A percentile compares a stretch with the other conserved stretches of the same genome.
Conservation (phyloP, 208 protist genomes). For the Herpetomonas samuelpessoai region DNA sequence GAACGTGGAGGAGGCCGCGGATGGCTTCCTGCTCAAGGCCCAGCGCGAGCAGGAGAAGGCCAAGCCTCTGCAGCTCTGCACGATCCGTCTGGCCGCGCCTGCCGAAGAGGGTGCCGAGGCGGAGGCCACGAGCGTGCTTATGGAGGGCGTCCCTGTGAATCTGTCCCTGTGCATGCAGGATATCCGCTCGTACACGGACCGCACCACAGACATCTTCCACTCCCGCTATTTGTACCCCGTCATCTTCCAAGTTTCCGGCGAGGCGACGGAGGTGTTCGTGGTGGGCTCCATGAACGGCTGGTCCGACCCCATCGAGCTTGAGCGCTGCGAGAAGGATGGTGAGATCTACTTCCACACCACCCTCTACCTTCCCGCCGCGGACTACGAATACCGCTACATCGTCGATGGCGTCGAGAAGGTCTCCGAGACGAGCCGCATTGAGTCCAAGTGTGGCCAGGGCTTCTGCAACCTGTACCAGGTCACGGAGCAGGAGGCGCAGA, state of each 20-base stretch:
- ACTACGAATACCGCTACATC: constrained; percentile 94
- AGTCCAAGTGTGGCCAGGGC: constrained; percentile 85
- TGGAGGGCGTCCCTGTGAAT: constrained; percentile 76
- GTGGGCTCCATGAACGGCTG: constrained; percentile 93
- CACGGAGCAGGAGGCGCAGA: constrained; percentile 50
- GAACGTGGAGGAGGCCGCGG: constrained; percentile 73
- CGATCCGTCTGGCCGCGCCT: constrained; percentile 65
- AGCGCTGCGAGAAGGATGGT: constrained; percentile 72
- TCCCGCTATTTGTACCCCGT: constrained; percentile 85
- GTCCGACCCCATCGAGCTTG: constrained; percentile 88
- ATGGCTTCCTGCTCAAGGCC: constrained; percentile 83
- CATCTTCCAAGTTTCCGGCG: constrained; percentile 86
- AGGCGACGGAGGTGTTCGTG: constrained; percentile 89
- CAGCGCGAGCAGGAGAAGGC: constrained; percentile 69
- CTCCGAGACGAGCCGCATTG: constrained; percentile 74
- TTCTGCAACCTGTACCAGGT: constrained; percentile 89
- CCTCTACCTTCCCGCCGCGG: constrained; percentile 85
- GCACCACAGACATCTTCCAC: constrained; percentile 83
- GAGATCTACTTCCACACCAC: constrained; percentile 91
- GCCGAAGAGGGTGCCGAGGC: constrained; percentile 43
- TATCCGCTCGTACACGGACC: constrained; percentile 71
- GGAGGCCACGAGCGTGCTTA: constrained; percentile 54
- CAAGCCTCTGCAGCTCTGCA: constrained; percentile 77
- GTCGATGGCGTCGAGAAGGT: constrained; percentile 90
- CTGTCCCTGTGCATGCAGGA: constrained; percentile 92